phyloP scores from a whole-genome alignment of 2,329 filamentous ascomycete species.

The Aspergillus vadensis region DNA sequence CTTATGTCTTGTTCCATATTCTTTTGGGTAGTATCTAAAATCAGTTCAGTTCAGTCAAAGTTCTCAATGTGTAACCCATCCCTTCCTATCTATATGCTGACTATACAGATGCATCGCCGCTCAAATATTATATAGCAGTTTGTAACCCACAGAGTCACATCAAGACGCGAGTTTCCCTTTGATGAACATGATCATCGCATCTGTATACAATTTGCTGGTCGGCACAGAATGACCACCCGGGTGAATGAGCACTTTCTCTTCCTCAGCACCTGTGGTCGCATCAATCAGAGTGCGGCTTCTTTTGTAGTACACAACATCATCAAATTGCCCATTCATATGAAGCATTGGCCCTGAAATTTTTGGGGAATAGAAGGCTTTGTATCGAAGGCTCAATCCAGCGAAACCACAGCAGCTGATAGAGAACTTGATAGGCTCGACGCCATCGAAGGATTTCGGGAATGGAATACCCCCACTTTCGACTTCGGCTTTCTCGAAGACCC shows the following conservation, averaged over 20 bases:
- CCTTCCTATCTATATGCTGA: fast-evolving
- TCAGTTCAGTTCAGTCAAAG: no score
- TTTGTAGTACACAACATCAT: background rate
- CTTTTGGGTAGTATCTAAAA: no score
- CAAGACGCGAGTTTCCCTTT: background rate
- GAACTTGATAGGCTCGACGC: background rate
- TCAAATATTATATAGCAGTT: no score
- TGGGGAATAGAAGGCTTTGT: background rate
- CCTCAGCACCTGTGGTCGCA: background rate
- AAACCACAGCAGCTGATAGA: background rate
- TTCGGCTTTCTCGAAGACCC: background rate
- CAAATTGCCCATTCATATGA: background rate
- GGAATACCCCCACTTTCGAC: background rate
- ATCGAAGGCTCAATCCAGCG: background rate
- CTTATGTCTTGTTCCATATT: no score
- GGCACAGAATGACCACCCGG: background rate
- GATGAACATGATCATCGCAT: background rate
- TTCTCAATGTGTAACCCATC: no score
- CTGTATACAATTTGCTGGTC: background rate
- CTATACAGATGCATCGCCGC: no score
- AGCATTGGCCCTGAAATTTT: background rate
- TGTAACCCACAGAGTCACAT: no score
- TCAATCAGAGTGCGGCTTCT: background rate
- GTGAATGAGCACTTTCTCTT: background rate
- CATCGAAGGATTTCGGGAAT: background rate